Evolutionary conservation across 2,329 filamentous ascomycete species (phyloP).

Genomic region (Aspergillus latus): DNA sequence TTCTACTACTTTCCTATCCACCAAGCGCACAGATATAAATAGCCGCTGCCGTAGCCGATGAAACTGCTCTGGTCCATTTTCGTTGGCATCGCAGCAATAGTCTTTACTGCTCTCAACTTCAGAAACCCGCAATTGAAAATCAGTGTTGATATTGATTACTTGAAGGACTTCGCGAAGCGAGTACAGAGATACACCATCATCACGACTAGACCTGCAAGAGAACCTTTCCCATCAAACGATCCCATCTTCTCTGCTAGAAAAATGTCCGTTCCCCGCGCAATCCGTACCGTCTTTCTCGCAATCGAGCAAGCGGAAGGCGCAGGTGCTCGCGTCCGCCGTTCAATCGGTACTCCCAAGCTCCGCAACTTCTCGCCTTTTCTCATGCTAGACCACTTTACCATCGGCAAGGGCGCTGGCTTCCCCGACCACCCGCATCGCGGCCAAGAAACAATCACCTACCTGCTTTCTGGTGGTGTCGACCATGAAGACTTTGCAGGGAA

Average conservation of each 20-base stretch:
- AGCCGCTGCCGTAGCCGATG: constrained; percentile 29
- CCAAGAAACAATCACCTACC: constrained; percentile 87
- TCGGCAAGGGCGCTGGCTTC: constrained; percentile 79
- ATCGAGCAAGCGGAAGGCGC: constrained; percentile 84
- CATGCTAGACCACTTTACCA: constrained; percentile 91
- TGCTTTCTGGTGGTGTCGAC: constrained; percentile 81
- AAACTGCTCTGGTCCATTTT: constrained; percentile 37
- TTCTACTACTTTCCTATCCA: constrained; percentile 26
- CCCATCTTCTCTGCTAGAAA: constrained; percentile 43
- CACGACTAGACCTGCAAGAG: constrained; percentile 11
- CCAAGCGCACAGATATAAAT: constrained; percentile 30
- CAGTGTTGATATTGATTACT: constrained; percentile 21
- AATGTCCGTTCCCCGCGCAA: constrained; percentile 70
- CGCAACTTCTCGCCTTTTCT: constrained; percentile 89
- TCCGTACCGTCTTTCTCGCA: constrained; percentile 80
- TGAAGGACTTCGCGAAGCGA: constrained; percentile 12
- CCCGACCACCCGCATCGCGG: constrained; percentile 83
- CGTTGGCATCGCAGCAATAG: constrained; percentile 39
- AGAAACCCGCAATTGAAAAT: constrained; percentile 20
- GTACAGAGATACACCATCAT: constrained; percentile 19
- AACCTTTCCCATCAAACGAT: constrained; percentile 10
- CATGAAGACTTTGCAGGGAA: constrained; percentile 91
- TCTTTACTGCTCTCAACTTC: constrained; percentile 20
- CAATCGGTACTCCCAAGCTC: constrained; percentile 79
- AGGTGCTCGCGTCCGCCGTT: constrained; percentile 81